A percentile compares a stretch with the other conserved stretches of the same genome.
These are phyloP conservation scores for Tetrapisispora iriomotensis DNA, from an alignment of 805 yeast genomes.

Conservation along the genomic window DNA sequence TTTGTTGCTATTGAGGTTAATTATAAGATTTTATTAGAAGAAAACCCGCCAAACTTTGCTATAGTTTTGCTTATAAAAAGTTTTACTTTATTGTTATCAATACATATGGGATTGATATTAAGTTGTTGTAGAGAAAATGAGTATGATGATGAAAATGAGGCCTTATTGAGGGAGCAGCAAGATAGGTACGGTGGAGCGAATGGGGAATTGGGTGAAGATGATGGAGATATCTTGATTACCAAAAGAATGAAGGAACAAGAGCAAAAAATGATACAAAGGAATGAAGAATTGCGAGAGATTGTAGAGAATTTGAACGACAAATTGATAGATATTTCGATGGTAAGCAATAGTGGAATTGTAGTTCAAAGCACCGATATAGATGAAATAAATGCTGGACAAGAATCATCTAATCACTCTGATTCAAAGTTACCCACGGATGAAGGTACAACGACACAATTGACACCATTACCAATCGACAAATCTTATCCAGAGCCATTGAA, in stretches of 20 bases:
- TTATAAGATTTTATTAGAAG: too few species aligned
- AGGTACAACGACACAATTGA: not conserved
- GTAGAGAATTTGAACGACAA: conserved; percentile 28
- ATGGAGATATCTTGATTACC: conserved; percentile 7
- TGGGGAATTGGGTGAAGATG: conserved; percentile 8
- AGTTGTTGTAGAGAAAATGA: conserved; percentile 21
- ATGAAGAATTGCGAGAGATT: conserved; percentile 23
- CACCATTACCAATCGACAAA: not conserved
- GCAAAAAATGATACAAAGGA: conserved; percentile 18
- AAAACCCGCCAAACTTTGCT: too few species aligned
- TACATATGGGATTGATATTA: conserved; percentile 24
- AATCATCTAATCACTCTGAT: not conserved
- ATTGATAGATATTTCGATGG: conserved; percentile 30
- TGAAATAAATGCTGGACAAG: not conserved
- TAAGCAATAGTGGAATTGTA: conserved; percentile 28
- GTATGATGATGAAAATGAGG: conserved; percentile 19
- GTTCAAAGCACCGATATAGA: conserved; percentile 6
- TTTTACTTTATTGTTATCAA: too few species aligned
- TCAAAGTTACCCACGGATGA: not conserved
- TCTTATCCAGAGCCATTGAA: not conserved
- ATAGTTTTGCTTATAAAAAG: too few species aligned
- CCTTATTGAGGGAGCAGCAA: conserved; percentile 21
- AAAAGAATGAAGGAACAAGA: conserved; percentile 20
- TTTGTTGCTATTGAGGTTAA: too few species aligned
- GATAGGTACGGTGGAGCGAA: conserved; percentile 16